Evolutionary conservation across 768 basidiomycete species (phyloP), one percentile per base, ranked within the genome.

Genomic region (Tephrocybe sp.): DNA sequence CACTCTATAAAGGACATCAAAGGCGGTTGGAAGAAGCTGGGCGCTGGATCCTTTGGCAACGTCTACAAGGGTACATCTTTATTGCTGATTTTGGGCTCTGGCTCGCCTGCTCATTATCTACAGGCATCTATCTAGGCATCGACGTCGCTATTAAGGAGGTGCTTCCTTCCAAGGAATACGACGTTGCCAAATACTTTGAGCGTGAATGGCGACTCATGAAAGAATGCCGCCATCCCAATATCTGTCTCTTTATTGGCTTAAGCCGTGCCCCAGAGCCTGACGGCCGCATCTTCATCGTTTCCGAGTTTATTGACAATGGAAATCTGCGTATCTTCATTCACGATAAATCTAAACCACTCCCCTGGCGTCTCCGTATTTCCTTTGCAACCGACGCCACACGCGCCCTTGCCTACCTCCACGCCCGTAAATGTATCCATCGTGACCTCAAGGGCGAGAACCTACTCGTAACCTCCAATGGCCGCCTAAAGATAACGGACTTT

Each of bases 141-240:
- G 91, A 97, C 57, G 89, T 97, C 32, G 94, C 94, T 31, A 92
- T 98, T 68, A 97, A 97, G 68, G 95, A 98, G 71, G 93, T 98
- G 3, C 76, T 97, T 7, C 92, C 92, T 0, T 93, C 89, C 17
- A 87, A 71, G 5, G 91, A 89, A 51, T 98, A 98, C 69, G 92
- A 97, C 60, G 93, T 97, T 32, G 80, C 86, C 60, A 99, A 99
- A 70, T 98, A 99, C 73, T 96, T 98, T 66, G 92, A 96, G 63
- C 82, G 96, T n/a, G 96, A 99, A 77, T 97, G 94, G 92, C 80
- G 91, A 26, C 81, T 98, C 26, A 97, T 98, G 93, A 92, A 93
- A 77, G 90, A 93, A 73, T 87, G 89, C 36, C 78, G 93, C 48
- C 94, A 93, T 69, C 90, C 92, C 8, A 93, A 95, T 62, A 90